Evolutionary conservation across 1,284 basidiomycete species (phyloP), one percentile per base, ranked within the genome.

Genomic region (Fomitiporia mediterranea): DNA sequence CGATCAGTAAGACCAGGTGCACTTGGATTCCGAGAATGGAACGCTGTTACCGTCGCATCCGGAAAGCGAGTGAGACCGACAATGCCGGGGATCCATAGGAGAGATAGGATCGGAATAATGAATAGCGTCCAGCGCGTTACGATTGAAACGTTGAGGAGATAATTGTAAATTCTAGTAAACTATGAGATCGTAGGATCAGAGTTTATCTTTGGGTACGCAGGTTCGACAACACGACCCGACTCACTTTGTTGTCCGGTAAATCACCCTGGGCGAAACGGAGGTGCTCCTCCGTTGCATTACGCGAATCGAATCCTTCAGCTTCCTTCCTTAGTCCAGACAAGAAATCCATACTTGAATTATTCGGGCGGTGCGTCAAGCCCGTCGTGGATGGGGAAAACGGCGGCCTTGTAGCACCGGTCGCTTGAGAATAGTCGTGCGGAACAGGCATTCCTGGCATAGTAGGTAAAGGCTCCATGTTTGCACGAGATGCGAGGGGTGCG

Each of bases 81-180:
- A 59, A 94, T 91, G 17, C 82, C 83, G 9, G 83, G 84, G 42
- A 88, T 87, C 89, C 89, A 93, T 1, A 93, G 67, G 6, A 91
- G 61, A 7, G 67, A 82, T 38, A 89, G 70, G 15, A 90, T 69
- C 2, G 91, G 91, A 19, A 91, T 67, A 64, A 92, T 89, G 72
- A 87, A 92, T 23, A 91, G 62, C 32, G 82, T 74, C 91, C 91
- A 94, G 47, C 91, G 82, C 17, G 89, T 84, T 51, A 91, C 74
- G 66, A 93, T 86, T 11, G 86, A 89, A 6, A 82, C 78, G 66
- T 86, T 86, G 50, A 91, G 64, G n/a, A 91, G 75, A 70, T 86
- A 91, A 62, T 86, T 78, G 69, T 91, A 91, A 3, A 87, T 64
- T 62, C 74, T 79, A 1, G 76, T 67, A 49, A 83, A 66, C 82